Conservation (phyloP, 805 yeast species). For the Saccharomycopsis vini region DNA sequence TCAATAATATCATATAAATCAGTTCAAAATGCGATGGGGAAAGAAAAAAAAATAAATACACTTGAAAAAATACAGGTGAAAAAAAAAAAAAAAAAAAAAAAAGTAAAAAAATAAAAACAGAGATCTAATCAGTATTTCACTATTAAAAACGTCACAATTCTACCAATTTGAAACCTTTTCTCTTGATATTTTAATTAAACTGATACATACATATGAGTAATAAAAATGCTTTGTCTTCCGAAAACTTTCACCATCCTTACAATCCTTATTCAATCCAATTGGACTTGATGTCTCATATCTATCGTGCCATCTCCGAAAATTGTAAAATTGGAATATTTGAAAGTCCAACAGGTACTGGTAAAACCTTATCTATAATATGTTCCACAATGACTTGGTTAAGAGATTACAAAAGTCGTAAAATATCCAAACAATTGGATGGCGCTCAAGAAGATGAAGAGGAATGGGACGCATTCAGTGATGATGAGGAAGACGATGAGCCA, state of each 20-base stretch:
- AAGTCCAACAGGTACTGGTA: slow-evolving; percentile 94
- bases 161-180: background rate
- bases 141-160: too few relatives aligned
- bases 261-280: slow-evolving; percentile 72
- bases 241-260: slow-evolving; percentile 62
- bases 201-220: too few relatives aligned
- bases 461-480: slow-evolving; percentile 30
- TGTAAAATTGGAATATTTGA: slow-evolving; percentile 76
- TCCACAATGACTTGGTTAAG: slow-evolving; percentile 79
- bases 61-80: too few relatives aligned
- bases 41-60: too few relatives aligned
- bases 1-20: too few relatives aligned
- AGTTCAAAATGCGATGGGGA: too few relatives aligned
- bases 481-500: slow-evolving; percentile 49
- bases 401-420: slow-evolving; percentile 31
- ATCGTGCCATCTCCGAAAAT: slow-evolving; percentile 43
- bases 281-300: slow-evolving; percentile 69
- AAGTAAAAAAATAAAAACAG: too few relatives aligned
- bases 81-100: too few relatives aligned
- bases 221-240: too few relatives aligned
- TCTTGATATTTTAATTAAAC: background rate
- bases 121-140: too few relatives aligned
- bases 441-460: slow-evolving; percentile 17
- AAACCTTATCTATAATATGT: slow-evolving; percentile 80
- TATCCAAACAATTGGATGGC: slow-evolving; percentile 13